phyloP scores from a whole-genome alignment of 345 rosid species.

The Eucalyptus erythrocorys region DNA sequence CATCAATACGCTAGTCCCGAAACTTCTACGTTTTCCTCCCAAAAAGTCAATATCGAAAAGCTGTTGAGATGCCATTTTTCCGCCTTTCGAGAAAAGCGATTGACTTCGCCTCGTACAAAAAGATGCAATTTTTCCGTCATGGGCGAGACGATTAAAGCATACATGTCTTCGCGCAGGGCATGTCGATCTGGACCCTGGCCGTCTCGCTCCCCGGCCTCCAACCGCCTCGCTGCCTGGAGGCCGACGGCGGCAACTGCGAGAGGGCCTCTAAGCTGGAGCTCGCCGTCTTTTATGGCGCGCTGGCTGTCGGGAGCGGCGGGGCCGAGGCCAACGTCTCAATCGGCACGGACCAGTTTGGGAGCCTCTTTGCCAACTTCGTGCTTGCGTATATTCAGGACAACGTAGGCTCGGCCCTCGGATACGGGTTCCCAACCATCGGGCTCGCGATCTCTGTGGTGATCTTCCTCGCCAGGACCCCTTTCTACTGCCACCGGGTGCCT shows the following conservation, averaged over 20 bases:
- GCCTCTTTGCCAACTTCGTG: conserved; percentile 67
- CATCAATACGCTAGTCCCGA: too few relatives aligned
- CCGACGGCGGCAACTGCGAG: conserved; percentile 24
- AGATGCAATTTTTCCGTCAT: too few relatives aligned
- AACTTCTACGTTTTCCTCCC: too few relatives aligned
- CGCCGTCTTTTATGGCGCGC: too few relatives aligned
- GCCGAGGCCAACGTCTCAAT: too few relatives aligned
- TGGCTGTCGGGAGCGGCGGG: too few relatives aligned
- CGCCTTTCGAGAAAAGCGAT: too few relatives aligned
- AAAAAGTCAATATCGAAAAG: too few relatives aligned
- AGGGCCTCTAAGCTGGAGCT: conserved; percentile 44
- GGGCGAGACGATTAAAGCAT: too few relatives aligned
- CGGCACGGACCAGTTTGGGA: conserved; percentile 16
- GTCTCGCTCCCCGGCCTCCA: conserved; percentile 57
- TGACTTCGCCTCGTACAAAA: too few relatives aligned
- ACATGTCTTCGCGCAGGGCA: conserved; percentile 35
- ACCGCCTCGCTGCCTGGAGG: conserved; percentile 39
- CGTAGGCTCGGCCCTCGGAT: conserved; percentile 72
- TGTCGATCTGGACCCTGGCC: conserved; percentile 55
- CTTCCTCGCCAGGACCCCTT: conserved; percentile 63
- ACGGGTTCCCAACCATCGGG: conserved; percentile 69
- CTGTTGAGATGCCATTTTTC: too few relatives aligned
- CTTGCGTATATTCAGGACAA: conserved; percentile 86
- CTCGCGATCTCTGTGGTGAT: conserved; percentile 38
- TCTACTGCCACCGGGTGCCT: conserved; percentile 60